Evolutionary conservation across 768 basidiomycete genomes (phyloP).

Genomic region (Russula sp.): DNA sequence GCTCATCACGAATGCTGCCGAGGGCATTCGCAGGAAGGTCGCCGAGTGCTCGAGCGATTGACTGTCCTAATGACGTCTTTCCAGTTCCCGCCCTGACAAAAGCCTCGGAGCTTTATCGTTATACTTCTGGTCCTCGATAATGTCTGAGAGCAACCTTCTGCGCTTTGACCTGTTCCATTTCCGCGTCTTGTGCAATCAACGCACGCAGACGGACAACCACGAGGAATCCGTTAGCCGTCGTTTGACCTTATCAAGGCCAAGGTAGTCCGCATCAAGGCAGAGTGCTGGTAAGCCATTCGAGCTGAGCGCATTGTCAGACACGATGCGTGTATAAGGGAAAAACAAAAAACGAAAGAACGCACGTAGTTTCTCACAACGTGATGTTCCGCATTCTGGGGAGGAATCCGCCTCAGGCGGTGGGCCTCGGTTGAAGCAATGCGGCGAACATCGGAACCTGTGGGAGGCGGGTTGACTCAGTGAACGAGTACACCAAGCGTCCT

Average conservation of each 20-base stretch:
- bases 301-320: conserved; percentile 41
- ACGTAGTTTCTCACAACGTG: conserved; percentile 85
- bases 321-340: background rate
- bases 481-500: conserved; percentile 74
- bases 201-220: conserved; percentile 67
- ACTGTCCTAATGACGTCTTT: conserved; percentile 69
- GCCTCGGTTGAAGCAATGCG: conserved; percentile 82
- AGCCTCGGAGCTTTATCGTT: conserved; percentile 4
- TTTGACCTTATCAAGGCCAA: conserved; percentile 90
- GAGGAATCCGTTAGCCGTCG: conserved; percentile 87
- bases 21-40: conserved; percentile 91
- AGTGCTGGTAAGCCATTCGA: conserved; percentile 87
- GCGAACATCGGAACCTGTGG: conserved; percentile 70
- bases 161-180: conserved; percentile 17
- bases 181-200: conserved; percentile 26
- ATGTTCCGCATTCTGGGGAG: conserved; percentile 84
- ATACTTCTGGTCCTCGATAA: conserved; percentile 18
- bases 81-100: conserved; percentile 57
- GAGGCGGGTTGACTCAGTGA: conserved; percentile 71
- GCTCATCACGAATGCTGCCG: too few species aligned
- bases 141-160: conserved; percentile 29
- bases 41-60: conserved; percentile 77
- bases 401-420: conserved; percentile 81
- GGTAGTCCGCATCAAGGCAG: conserved; percentile 92
- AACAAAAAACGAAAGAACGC: conserved; percentile 34